Conservation (phyloP, 495 filamentous ascomycete species). For the Penicillium chermesinum region DNA sequence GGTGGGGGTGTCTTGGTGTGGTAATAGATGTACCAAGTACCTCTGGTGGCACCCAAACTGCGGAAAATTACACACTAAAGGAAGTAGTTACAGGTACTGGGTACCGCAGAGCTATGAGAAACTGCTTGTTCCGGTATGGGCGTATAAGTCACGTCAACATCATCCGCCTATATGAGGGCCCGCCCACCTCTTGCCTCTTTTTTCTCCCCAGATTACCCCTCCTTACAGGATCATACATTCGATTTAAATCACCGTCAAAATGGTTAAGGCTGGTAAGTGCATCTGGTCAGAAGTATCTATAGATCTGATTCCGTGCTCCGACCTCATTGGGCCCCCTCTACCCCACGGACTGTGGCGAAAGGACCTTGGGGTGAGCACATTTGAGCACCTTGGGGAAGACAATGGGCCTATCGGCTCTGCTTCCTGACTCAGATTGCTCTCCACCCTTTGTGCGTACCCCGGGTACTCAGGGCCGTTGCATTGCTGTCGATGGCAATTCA, state of each 20-base stretch:
- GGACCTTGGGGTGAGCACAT: conserved; percentile 48
- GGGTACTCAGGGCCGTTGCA: not conserved
- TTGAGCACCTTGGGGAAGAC: conserved; percentile 47
- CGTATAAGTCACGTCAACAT: conserved; percentile 27
- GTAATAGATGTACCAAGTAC: conserved; percentile 11
- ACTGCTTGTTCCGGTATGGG: conserved; percentile 1
- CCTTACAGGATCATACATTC: conserved; percentile 11
- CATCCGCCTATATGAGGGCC: conserved; percentile 26
- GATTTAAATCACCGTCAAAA: conserved; percentile 53
- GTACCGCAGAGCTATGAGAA: conserved; percentile 5
- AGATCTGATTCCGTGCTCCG: conserved; percentile 2
- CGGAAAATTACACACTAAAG: not conserved
- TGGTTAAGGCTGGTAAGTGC: conserved; percentile 91
- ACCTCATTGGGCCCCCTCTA: conserved; percentile 15
- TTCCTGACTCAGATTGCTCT: conserved; percentile 9
- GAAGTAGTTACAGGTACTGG: not conserved
- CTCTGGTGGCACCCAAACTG: not conserved
- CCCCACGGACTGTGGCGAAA: conserved; percentile 31
- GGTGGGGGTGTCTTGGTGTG: conserved; percentile 21
- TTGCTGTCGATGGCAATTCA: no score
- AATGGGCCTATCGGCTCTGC: conserved; percentile 32
- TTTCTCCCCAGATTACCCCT: conserved; percentile 10
- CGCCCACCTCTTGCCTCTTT: conserved; percentile 8
- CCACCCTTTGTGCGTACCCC: not conserved
- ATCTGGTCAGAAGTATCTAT: not conserved